Evolutionary conservation across 768 basidiomycete genomes (phyloP).

Genomic region (Rickenella mellea): DNA sequence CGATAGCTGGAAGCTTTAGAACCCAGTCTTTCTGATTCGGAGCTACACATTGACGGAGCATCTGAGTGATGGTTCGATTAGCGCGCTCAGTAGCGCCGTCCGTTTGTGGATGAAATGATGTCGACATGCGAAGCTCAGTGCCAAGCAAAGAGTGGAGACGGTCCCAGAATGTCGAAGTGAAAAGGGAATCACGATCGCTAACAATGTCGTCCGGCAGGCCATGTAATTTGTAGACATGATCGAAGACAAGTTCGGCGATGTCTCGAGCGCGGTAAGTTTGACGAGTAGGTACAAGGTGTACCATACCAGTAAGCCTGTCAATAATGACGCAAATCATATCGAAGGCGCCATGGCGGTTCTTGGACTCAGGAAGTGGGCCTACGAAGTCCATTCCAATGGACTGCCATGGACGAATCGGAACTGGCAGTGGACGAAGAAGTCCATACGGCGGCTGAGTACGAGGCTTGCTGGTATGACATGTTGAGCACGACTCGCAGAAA

Average conservation of each 20-base stretch:
- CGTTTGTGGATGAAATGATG: constrained; percentile 32
- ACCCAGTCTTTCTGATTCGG: constrained; percentile 22
- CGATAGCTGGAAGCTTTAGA: constrained; percentile 18
- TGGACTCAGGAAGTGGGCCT: constrained; percentile 15
- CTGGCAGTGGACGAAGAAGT: constrained; percentile 14
- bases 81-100: constrained; percentile 30
- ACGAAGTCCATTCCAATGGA: constrained; percentile 17
- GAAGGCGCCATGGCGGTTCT: constrained; percentile 13
- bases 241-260: constrained; percentile 26
- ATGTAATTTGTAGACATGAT: constrained; percentile 25
- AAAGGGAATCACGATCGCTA: constrained; percentile 30
- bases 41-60: constrained; percentile 16
- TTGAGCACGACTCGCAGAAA: constrained; percentile 8
- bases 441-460: constrained; percentile 14
- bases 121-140: constrained; percentile 24
- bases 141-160: constrained; percentile 21
- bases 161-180: constrained; percentile 34
- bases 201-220: constrained; percentile 30
- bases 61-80: constrained; percentile 22
- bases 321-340: constrained; percentile 19
- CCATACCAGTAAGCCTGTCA: constrained; percentile 12
- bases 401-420: constrained; percentile 20
- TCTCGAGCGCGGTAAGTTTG: constrained; percentile 22
- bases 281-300: constrained; percentile 19
- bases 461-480: constrained; percentile 7